Conservation (phyloP, 2,329 filamentous ascomycete species). For the Akanthomyces uredinophilus region DNA sequence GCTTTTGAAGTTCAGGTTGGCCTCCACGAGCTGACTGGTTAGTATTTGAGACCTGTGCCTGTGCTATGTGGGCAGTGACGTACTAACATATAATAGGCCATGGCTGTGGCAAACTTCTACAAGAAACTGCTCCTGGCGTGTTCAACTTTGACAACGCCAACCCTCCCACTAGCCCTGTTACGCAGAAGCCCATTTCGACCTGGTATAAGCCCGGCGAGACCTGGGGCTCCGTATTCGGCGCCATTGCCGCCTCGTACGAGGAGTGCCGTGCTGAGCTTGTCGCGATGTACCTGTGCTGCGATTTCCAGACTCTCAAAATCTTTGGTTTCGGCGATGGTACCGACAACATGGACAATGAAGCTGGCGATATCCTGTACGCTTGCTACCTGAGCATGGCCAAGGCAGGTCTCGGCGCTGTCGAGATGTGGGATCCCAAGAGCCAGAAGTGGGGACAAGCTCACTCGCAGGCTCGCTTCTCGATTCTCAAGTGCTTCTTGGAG, state of each 20-base stretch:
- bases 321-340: constrained; percentile 84
- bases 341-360: constrained; percentile 65
- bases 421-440: constrained; percentile 91
- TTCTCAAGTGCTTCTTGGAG: constrained; percentile 77
- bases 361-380: constrained; percentile 81
- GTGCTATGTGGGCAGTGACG: neutral
- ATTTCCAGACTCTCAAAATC: constrained; percentile 82
- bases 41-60: neutral
- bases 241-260: constrained; percentile 83
- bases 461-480: constrained; percentile 86
- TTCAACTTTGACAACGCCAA: constrained; percentile 86
- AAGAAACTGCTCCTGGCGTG: constrained; percentile 74
- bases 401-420: constrained; percentile 80
- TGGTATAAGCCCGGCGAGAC: constrained; percentile 97
- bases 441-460: constrained; percentile 91
- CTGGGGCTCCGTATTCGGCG: constrained; percentile 88
- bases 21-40: constrained; percentile 73
- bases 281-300: constrained; percentile 84
- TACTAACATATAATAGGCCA: constrained; percentile 49
- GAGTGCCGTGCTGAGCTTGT: constrained; percentile 93
- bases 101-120: constrained; percentile 87
- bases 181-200: constrained; percentile 68
- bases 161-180: constrained; percentile 76
- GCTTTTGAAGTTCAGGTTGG: constrained; percentile 96
- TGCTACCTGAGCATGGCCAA: constrained; percentile 92